phyloP scores from a whole-genome alignment of 2,329 filamentous ascomycete species.

The Elsinoe ampelina region DNA sequence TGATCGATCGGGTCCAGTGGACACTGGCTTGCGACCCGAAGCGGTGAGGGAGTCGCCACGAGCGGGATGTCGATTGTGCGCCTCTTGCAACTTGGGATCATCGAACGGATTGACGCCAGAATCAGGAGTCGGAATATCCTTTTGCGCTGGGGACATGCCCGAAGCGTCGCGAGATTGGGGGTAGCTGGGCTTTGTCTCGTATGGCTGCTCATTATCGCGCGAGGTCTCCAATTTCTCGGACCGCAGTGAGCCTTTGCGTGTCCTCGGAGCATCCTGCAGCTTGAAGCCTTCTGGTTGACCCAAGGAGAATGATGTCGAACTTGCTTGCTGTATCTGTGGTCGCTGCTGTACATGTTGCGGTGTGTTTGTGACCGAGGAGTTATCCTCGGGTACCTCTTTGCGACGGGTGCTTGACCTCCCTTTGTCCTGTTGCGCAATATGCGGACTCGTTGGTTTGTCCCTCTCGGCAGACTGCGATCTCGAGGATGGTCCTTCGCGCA shows the following conservation, averaged over 20 bases:
- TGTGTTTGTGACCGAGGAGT: slow-evolving; percentile 19
- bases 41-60: slow-evolving; percentile 52
- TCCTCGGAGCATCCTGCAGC: slow-evolving; percentile 70
- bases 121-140: slow-evolving; percentile 26
- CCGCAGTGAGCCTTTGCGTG: slow-evolving; percentile 38
- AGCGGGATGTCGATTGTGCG: slow-evolving; percentile 37
- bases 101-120: slow-evolving; percentile 32
- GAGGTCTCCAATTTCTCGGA: slow-evolving; percentile 5
- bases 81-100: slow-evolving; percentile 29
- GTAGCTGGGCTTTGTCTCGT: not conserved
- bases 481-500: slow-evolving; percentile 33
- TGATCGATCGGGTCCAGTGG: slow-evolving; percentile 19
- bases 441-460: slow-evolving; percentile 50
- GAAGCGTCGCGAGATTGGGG: not conserved
- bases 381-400: slow-evolving; percentile 21
- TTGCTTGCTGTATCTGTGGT: slow-evolving; percentile 21
- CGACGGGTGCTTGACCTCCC: slow-evolving; percentile 53
- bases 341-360: slow-evolving; percentile 40
- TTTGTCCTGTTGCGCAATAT: slow-evolving; percentile 87
- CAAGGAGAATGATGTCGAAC: slow-evolving; percentile 22
- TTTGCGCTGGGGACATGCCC: slow-evolving; percentile 23
- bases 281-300: slow-evolving; percentile 48
- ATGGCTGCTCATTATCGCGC: not conserved
- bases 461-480: slow-evolving; percentile 39
- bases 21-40: slow-evolving; percentile 24